These are phyloP conservation scores for Tuber magnatum DNA, from an alignment of 495 filamentous ascomycete species.

Conservation along the genomic window DNA sequence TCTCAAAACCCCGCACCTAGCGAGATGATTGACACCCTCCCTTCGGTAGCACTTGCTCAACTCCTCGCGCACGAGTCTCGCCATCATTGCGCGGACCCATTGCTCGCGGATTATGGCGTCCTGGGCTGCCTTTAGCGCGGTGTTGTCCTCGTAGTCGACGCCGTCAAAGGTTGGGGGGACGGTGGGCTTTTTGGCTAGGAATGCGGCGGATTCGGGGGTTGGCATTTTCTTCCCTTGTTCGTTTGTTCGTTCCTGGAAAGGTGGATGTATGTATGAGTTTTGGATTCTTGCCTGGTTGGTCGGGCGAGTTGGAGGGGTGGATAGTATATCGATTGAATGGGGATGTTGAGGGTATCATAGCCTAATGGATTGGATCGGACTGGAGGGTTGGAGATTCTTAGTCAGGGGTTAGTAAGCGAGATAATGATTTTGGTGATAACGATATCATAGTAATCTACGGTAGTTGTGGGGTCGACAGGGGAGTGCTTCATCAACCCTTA, in stretches of 20 bases:
- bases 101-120: conserved; percentile 92
- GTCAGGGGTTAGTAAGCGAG: background rate
- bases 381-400: background rate
- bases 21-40: conserved; percentile 93
- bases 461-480: background rate
- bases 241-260: background rate
- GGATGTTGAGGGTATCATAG: background rate
- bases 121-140: conserved; percentile 81
- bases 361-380: background rate
- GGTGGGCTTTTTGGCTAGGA: conserved; percentile 89
- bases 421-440: background rate
- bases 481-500: background rate
- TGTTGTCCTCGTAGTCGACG: conserved; percentile 92
- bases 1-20: conserved; percentile 88
- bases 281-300: background rate
- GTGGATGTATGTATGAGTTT: no score
- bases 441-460: no score
- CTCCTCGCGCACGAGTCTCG: conserved; percentile 83
- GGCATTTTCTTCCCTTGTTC: conserved; percentile 52
- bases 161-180: conserved; percentile 93
- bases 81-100: conserved; percentile 98
- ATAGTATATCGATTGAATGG: background rate
- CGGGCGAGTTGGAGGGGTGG: background rate
- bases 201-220: conserved; percentile 83
- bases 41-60: conserved; percentile 89